A percentile compares a stretch with the other conserved stretches of the same genome.
These are phyloP conservation scores for Vanrija sp. DNA, from an alignment of 1,284 basidiomycete species.

Conservation along the genomic window DNA sequence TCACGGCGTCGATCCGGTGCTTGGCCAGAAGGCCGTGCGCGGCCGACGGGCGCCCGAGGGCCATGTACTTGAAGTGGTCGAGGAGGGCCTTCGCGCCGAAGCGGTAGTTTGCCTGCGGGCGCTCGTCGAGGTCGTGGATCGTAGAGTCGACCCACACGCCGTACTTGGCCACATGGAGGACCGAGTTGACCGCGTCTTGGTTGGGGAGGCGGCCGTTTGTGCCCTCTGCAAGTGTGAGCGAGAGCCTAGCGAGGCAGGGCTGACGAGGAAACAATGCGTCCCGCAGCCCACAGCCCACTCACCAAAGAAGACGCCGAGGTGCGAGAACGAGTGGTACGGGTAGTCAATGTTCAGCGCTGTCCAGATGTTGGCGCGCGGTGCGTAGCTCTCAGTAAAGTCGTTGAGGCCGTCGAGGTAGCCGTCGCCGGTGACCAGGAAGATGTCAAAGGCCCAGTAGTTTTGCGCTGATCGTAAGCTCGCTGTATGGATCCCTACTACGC, in stretches of 20 bases:
- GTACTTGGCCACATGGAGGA: conserved; percentile 66
- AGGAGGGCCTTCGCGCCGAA: conserved; percentile 32
- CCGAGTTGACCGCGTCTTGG: conserved; percentile 86
- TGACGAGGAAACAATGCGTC: not conserved
- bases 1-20: conserved; percentile 91
- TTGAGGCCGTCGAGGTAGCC: conserved; percentile 86
- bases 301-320: conserved; percentile 89
- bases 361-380: conserved; percentile 83
- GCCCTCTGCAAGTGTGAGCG: conserved; percentile 63
- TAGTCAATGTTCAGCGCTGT: conserved; percentile 93
- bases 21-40: conserved; percentile 51
- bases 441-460: conserved; percentile 89
- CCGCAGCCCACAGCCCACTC: conserved; percentile 25
- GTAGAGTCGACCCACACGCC: conserved; percentile 68
- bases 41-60: conserved; percentile 44
- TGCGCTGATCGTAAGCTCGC: conserved; percentile 56
- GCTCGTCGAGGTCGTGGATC: conserved; percentile 64
- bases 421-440: conserved; percentile 86
- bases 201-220: conserved; percentile 92
- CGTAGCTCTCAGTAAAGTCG: conserved; percentile 82
- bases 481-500: not conserved
- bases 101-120: conserved; percentile 8
- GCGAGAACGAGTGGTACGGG: conserved; percentile 91
- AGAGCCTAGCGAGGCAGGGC: too few species aligned
- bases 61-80: conserved; percentile 40